A percentile compares a stretch with the other conserved stretches of the same genome.
Evolutionary conservation across 2,329 filamentous ascomycete genomes (phyloP).

Genomic region (Colletotrichum chlorophyti): DNA sequence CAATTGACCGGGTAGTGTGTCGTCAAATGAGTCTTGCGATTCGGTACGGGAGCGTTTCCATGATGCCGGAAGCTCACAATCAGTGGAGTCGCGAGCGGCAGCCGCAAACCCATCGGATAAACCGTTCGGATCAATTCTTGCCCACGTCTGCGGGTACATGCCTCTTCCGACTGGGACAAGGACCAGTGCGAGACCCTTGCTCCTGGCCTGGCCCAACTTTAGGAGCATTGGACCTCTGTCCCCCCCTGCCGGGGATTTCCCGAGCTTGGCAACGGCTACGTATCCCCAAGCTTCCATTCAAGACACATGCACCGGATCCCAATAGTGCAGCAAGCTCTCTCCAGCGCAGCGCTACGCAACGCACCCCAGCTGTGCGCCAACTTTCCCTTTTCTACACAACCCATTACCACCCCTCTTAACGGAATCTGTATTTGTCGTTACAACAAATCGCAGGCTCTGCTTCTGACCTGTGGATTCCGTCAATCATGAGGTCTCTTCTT

Average conservation of each 20-base stretch:
- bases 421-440: slow-evolving; percentile 27
- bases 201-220: not conserved
- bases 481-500: slow-evolving; percentile 77
- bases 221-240: not conserved
- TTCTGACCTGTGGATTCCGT: slow-evolving; percentile 15
- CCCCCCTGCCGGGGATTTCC: slow-evolving; percentile 18
- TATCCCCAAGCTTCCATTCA: slow-evolving; percentile 35
- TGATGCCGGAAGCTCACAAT: slow-evolving; percentile 23
- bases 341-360: slow-evolving; percentile 26
- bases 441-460: slow-evolving; percentile 7
- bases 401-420: not conserved
- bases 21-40: slow-evolving; percentile 26
- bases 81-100: not conserved
- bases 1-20: slow-evolving; percentile 41
- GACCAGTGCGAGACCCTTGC: too few species aligned
- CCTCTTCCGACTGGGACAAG: too few species aligned
- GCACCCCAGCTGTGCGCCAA: slow-evolving; percentile 30
- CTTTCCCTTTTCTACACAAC: slow-evolving; percentile 26
- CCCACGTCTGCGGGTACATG: too few species aligned
- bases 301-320: slow-evolving; percentile 29
- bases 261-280: slow-evolving; percentile 32
- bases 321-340: slow-evolving; percentile 26
- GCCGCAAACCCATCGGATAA: slow-evolving; percentile 4
- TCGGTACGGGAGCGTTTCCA: not conserved
- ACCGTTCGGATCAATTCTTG: not conserved